Percentiles rank a stretch among this genome's conserved stretches.
Evolutionary conservation across 345 rosid genomes (phyloP).

Genomic region (Hibiscus trionum): DNA sequence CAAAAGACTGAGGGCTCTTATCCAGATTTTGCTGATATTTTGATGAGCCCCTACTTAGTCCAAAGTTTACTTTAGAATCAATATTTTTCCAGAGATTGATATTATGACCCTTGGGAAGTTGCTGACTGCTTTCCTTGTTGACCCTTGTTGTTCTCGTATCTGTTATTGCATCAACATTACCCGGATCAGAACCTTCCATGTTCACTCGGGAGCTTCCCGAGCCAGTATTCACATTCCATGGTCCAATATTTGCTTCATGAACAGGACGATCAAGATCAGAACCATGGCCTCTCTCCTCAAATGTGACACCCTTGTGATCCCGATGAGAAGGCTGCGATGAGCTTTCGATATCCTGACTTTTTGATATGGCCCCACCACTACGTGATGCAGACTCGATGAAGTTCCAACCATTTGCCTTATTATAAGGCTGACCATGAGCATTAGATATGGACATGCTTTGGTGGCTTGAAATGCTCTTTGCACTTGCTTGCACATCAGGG

Average conservation of each 20-base stretch:
- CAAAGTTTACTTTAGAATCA: conserved; percentile 29
- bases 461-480: conserved; percentile 25
- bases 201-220: conserved; percentile 28
- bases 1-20: conserved; percentile 36
- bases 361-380: conserved; percentile 13
- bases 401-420: conserved; percentile 39
- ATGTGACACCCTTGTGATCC: conserved; percentile 17
- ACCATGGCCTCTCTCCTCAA: conserved; percentile 24
- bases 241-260: conserved; percentile 21
- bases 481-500: no score
- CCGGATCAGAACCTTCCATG: conserved; percentile 32
- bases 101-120: conserved; percentile 22
- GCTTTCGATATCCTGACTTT: conserved; percentile 29
- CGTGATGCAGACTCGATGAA: conserved; percentile 26
- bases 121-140: conserved; percentile 32
- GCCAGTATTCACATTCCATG: conserved; percentile 28
- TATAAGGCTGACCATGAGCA: conserved; percentile 31
- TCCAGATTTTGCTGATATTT: conserved; percentile 23
- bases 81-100: conserved; percentile 42
- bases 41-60: conserved; percentile 20
- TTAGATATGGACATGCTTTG: conserved; percentile 18
- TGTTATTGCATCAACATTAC: conserved; percentile 23
- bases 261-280: conserved; percentile 27
- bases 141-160: conserved; percentile 28
- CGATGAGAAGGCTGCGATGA: conserved; percentile 23